phyloP scores from a whole-genome alignment of 768 basidiomycete species.

The Boletus tomentosulus region DNA sequence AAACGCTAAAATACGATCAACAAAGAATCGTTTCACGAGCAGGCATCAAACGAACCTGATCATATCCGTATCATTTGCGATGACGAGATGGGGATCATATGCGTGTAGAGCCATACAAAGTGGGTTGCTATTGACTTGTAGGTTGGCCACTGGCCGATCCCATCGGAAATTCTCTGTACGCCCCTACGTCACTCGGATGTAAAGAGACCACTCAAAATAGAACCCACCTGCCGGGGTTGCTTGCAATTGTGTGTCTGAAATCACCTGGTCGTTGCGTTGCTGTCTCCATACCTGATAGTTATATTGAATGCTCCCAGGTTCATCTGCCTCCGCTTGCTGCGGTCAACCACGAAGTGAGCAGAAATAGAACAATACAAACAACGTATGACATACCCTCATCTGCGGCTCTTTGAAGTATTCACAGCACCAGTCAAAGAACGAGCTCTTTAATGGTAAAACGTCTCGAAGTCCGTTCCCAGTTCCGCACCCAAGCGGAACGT shows the following conservation, averaged over 20 bases:
- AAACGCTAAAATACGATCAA: conserved; percentile 54
- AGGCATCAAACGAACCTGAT: conserved; percentile 55
- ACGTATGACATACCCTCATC: conserved; percentile 72
- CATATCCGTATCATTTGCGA: conserved; percentile 82
- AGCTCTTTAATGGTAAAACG: conserved; percentile 83
- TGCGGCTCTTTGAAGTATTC: conserved; percentile 99
- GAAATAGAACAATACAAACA: background rate
- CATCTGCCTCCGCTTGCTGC: conserved; percentile 91
- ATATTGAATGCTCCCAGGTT: conserved; percentile 90
- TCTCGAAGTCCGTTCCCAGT: conserved; percentile 81
- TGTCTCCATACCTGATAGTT: conserved; percentile 96
- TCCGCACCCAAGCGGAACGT: conserved; percentile 70
- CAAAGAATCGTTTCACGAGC: background rate
- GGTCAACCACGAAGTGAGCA: conserved; percentile 12
- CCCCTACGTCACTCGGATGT: background rate
- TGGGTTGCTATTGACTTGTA: conserved; percentile 58
- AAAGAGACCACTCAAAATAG: conserved; percentile 18
- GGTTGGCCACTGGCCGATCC: conserved; percentile 67
- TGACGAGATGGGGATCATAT: conserved; percentile 83
- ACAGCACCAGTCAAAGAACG: conserved; percentile 92
- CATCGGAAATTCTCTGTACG: conserved; percentile 56
- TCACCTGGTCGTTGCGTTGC: conserved; percentile 79
- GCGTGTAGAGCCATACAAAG: conserved; percentile 86
- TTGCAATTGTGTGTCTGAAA: conserved; percentile 64
- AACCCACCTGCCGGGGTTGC: conserved; percentile 69